Base-by-base conservation (phyloP, 2,329 filamentous ascomycete species). In the Grosmannia huntii region DNA sequence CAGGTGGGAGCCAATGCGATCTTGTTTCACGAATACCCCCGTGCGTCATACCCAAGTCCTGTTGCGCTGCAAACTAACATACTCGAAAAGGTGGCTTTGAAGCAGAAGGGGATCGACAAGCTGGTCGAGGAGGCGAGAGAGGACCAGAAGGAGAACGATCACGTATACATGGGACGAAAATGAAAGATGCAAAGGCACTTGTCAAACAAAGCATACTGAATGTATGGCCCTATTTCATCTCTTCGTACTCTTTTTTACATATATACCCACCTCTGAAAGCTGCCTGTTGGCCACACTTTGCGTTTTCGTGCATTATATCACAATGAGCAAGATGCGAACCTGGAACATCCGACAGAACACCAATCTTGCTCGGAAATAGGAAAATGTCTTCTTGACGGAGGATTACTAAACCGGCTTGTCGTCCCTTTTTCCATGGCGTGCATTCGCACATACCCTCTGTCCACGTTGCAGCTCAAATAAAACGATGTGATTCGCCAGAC, bases 71-170 rank as follows among this genome's bases (percentile, higher is more conserved):
- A 12, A 36, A 21, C 36, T 49, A 41, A 54, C 38, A 5, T 14
- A 2, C 16, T 9, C 19, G 56, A 16, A 5, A 64, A 96, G 91
- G 85, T 83, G 74, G 90, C 86, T 3, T 77, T 99, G 55, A 95
- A 94, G 72, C 84, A 90, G 59, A 83, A 87, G 66, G 94, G 94
- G 59, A 95, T 99, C 68, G 90, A 97, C 71, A 89, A 87, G 66
- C 88, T 97, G 77, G 76, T 99, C 12, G 89, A 91, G 9, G 94
- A 97, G 66, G 92, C 92, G 21, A 80, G 91, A 60, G 90, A 94
- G 64, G 89, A 91, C 67, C 91, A 89, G 66, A 89, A 84, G 66
- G 94, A 97, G 64, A 94, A 89, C 62, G 92, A 97, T 69, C 75
- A 83, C 12, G 76, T 86, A 63, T 81, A 87, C 59, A 68, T 75